Conservation (phyloP, 169 alveolate genomes). For the Theileria equi region DNA sequence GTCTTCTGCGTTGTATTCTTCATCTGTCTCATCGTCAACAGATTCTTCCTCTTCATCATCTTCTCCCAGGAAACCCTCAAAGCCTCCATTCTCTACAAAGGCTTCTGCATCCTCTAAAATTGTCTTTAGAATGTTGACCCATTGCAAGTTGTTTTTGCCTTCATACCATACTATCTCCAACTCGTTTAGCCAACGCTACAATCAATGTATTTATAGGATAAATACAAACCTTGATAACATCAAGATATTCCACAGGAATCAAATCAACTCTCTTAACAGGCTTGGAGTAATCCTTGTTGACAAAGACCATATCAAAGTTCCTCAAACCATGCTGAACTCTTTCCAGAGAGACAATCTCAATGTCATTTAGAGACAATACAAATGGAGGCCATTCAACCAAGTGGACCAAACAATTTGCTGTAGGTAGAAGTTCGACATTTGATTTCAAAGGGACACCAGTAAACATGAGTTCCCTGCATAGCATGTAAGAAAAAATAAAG, state of each 20-base stretch:
- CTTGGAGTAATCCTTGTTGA: slow-evolving; percentile 89
- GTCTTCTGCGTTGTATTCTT: slow-evolving; percentile 53
- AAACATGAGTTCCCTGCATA: slow-evolving; percentile 86
- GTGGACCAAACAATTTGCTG: slow-evolving; percentile 92
- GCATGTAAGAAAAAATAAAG: slow-evolving; percentile 87
- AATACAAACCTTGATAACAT: slow-evolving; percentile 84
- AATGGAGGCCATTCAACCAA: slow-evolving; percentile 95
- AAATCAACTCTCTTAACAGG: slow-evolving; percentile 91
- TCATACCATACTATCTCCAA: slow-evolving; percentile 87
- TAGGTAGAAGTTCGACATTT: slow-evolving; percentile 91
- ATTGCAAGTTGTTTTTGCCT: slow-evolving; percentile 86
- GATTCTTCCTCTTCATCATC: slow-evolving; percentile 82
- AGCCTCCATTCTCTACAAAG: slow-evolving; percentile 82
- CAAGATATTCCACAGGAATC: slow-evolving; percentile 92
- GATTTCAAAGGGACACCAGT: slow-evolving; percentile 94
- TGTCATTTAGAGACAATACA: slow-evolving; percentile 90
- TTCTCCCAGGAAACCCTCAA: slow-evolving; percentile 84
- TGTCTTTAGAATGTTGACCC: slow-evolving; percentile 84
- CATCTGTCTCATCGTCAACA: slow-evolving; percentile 81
- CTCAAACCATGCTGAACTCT: slow-evolving; percentile 94
- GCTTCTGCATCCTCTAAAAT: slow-evolving; percentile 81
- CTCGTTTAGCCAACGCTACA: slow-evolving; percentile 84
- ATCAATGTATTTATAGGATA: too few species aligned
- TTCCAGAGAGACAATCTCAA: slow-evolving; percentile 95
- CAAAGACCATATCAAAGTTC: slow-evolving; percentile 95